Evolutionary conservation across 2,329 filamentous ascomycete species (phyloP).

Genomic region (Fusarium dimerum): DNA sequence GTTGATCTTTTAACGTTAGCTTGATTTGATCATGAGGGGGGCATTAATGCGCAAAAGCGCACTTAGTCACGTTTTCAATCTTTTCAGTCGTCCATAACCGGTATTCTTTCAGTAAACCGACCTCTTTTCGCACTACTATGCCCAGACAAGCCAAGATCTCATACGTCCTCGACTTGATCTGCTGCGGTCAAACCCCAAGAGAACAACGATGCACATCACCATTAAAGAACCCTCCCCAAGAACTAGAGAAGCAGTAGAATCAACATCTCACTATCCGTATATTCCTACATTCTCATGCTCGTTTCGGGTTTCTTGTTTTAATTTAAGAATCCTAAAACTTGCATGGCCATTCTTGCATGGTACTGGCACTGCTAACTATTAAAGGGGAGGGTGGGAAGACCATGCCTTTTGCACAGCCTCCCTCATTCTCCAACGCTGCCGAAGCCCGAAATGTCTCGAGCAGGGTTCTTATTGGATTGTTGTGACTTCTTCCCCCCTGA

Average conservation of each 20-base stretch:
- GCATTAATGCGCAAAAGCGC: not conserved
- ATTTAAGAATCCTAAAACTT: slow-evolving; percentile 10
- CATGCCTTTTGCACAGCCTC: slow-evolving; percentile 24
- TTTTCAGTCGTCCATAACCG: too few relatives aligned
- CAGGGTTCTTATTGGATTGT: slow-evolving; percentile 5
- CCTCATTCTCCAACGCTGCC: slow-evolving; percentile 17
- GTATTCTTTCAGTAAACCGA: not conserved
- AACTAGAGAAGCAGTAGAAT: not conserved
- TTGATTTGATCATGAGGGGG: not conserved
- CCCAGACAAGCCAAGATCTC: slow-evolving; percentile 1
- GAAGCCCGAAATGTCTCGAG: slow-evolving; percentile 12
- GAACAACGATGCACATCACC: not conserved
- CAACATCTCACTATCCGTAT: not conserved
- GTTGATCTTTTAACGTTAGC: not conserved
- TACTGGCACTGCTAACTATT: too few relatives aligned
- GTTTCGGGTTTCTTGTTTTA: slow-evolving; percentile 11
- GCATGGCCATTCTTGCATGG: not conserved
- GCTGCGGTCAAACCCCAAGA: too few relatives aligned
- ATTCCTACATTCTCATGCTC: not conserved
- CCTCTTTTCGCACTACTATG: not conserved
- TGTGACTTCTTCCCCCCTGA: not conserved
- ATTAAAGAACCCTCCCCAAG: too few relatives aligned
- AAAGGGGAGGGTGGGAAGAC: too few relatives aligned
- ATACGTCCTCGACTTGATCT: not conserved
- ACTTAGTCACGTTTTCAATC: not conserved